Conservation (phyloP, 306 rosid genomes). For the Heteromeles arbutifolia region DNA sequence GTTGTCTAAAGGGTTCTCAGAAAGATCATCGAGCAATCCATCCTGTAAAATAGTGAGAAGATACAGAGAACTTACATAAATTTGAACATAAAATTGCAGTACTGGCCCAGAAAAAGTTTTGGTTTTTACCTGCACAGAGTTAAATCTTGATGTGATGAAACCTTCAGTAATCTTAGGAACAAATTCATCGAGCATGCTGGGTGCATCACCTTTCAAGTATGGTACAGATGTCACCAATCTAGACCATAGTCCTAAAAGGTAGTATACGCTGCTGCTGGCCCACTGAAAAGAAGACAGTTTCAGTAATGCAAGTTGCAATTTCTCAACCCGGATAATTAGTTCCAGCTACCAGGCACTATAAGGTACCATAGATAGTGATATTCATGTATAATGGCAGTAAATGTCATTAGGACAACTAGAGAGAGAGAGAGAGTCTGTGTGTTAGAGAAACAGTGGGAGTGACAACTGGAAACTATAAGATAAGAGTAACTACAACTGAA, state of each 20-base stretch:
- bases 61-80: conserved; percentile 7
- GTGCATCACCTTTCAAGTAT: conserved; percentile 96
- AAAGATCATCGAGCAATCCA: conserved; percentile 81
- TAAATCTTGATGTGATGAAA: conserved; percentile 90
- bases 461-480: background rate
- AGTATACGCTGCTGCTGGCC: conserved; percentile 99
- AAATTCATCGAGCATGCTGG: conserved; percentile 95
- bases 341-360: background rate
- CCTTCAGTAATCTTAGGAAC: conserved; percentile 97
- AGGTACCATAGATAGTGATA: background rate
- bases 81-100: conserved; percentile 10
- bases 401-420: background rate
- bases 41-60: conserved; percentile 48
- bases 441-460: background rate
- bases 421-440: background rate
- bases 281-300: conserved; percentile 56
- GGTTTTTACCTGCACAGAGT: conserved; percentile 81
- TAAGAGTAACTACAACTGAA: background rate
- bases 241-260: conserved; percentile 95
- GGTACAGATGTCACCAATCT: conserved; percentile 98
- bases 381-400: background rate
- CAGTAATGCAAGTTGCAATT: conserved; percentile 26
- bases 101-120: conserved; percentile 18
- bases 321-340: background rate
- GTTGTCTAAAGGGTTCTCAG: conserved; percentile 95